phyloP scores from a whole-genome alignment of 495 filamentous ascomycete genomes.

The Sporormia fimetaria region DNA sequence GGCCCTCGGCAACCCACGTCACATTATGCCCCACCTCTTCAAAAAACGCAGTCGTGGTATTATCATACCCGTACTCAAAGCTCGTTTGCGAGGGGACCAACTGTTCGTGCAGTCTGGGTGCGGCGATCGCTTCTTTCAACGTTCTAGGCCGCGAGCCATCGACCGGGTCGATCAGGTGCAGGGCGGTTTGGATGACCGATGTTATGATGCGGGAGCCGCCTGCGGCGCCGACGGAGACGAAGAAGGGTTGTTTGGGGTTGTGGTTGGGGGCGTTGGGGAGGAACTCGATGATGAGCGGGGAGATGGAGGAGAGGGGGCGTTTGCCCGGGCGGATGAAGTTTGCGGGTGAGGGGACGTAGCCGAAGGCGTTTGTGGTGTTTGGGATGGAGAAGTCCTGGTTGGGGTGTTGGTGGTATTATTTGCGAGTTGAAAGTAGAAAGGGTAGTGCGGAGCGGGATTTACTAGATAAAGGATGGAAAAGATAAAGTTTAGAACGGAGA shows the following conservation, averaged over 20 bases:
- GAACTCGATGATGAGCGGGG: conserved; percentile 62
- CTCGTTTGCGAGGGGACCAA: conserved; percentile 54
- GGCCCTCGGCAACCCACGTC: conserved; percentile 51
- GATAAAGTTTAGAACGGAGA: no score
- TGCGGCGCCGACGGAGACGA: conserved; percentile 62
- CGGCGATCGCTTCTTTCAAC: conserved; percentile 48
- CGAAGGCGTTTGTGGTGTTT: conserved; percentile 61
- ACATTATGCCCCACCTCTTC: conserved; percentile 57
- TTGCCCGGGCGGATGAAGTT: conserved; percentile 79
- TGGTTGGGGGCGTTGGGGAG: conserved; percentile 42
- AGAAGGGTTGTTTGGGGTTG: conserved; percentile 46
- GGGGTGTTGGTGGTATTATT: no score
- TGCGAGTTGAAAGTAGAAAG: no score
- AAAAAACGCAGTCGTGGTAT: conserved; percentile 55
- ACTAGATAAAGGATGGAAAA: no score
- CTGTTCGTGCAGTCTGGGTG: conserved; percentile 73
- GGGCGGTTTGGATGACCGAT: conserved; percentile 54
- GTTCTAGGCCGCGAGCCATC: conserved; percentile 45
- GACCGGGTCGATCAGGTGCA: conserved; percentile 52
- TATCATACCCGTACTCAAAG: conserved; percentile 64
- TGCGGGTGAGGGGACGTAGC: conserved; percentile 62
- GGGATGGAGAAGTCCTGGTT: conserved; percentile 80
- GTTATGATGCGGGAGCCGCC: conserved; percentile 88
- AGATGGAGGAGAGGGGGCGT: conserved; percentile 68
- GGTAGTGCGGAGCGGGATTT: no score